Evolutionary conservation across 768 basidiomycete species (phyloP), one percentile per base, ranked within the genome.

Genomic region (Kwoniella sp.): DNA sequence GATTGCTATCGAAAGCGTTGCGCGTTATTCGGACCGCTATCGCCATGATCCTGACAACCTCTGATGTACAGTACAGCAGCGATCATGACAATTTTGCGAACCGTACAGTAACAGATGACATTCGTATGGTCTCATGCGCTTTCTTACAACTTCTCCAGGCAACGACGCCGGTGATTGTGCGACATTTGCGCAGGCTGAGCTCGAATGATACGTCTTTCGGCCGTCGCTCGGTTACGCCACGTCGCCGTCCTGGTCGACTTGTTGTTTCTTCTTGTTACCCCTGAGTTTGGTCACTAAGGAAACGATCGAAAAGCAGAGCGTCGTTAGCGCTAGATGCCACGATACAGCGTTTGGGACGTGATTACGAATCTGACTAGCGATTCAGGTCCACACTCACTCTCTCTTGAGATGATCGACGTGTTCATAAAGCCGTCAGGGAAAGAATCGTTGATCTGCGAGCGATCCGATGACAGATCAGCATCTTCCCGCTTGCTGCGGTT

Each of bases 351-450:
- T n/a, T 34, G 34, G 13, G 47, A 48, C 5, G 47, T 23, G 47
- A 20, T 23, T n/a, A n/a, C n/a, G n/a, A n/a, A n/a, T n/a, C n/a
- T n/a, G n/a, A n/a, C n/a, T n/a, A n/a, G n/a, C 17, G 17, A 51
- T 2, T 2, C 4, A 51, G 23, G 11, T 4, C 11, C 11, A 25
- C 8, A 76, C 78, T 77, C 65, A 79, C 78, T 72, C 64, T 79
- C 73, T 52, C 76, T 54, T 11, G 76, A 77, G 3, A 79, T 59
- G 0, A 59, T 41, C 2, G 37, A 61, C 17, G 54, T 71, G 4
- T 55, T 60, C 68, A 69, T 71, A 53, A 54, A 77, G 13, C 76
- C 78, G 17, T 74, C 73, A 5, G 78, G 78, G 73, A 77, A 79
- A 17, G 59, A 47, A 8, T 72, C 70, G 17, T 71, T 51, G 28